phyloP scores from a whole-genome alignment of 192 early-diverging fungal species.

The Linnemannia zychae region DNA sequence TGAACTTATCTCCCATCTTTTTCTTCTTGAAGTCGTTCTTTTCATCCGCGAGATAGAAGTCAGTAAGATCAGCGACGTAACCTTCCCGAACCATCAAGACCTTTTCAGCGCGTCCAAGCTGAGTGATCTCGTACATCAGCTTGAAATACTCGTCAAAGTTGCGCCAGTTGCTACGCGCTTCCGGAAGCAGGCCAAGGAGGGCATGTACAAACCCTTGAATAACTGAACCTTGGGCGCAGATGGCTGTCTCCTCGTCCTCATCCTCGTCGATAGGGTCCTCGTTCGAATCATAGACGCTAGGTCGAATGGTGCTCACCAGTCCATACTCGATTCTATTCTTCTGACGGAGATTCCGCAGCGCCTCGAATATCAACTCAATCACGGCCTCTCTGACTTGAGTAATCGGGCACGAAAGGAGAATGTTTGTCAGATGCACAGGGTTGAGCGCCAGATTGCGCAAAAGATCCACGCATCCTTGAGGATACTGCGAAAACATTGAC shows the following conservation, averaged over 20 bases:
- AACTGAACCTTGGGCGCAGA: slow-evolving; percentile 22
- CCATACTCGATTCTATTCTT: slow-evolving; percentile 46
- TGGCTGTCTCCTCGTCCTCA: slow-evolving; percentile 3
- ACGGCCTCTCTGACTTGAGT: slow-evolving; percentile 60
- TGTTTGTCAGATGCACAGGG: slow-evolving; percentile 26
- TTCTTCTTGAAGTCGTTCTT: slow-evolving; percentile 45
- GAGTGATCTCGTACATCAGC: slow-evolving; percentile 55
- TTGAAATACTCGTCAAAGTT: slow-evolving; percentile 64
- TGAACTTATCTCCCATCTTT: slow-evolving; percentile 66
- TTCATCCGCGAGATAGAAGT: slow-evolving; percentile 58
- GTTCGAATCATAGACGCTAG: background rate
- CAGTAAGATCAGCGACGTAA: slow-evolving; percentile 48
- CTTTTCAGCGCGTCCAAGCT: slow-evolving; percentile 51
- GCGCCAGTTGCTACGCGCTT: slow-evolving; percentile 56
- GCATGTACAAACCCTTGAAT: slow-evolving; percentile 34
- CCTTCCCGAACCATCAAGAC: slow-evolving; percentile 49
- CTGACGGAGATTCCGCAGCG: slow-evolving; percentile 42
- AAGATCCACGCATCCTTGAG: slow-evolving; percentile 51
- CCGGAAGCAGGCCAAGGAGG: slow-evolving; percentile 41
- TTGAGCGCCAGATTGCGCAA: slow-evolving; percentile 31
- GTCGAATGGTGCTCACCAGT: slow-evolving; percentile 6
- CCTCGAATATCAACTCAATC: slow-evolving; percentile 54
- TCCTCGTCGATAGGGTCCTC: background rate
- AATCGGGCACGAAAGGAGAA: slow-evolving; percentile 56
- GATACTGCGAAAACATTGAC: slow-evolving; percentile 38